A percentile compares a stretch with the other conserved stretches of the same genome.
Evolutionary conservation across 768 basidiomycete species (phyloP).

Genomic region (Kwoniella heveanensis): DNA sequence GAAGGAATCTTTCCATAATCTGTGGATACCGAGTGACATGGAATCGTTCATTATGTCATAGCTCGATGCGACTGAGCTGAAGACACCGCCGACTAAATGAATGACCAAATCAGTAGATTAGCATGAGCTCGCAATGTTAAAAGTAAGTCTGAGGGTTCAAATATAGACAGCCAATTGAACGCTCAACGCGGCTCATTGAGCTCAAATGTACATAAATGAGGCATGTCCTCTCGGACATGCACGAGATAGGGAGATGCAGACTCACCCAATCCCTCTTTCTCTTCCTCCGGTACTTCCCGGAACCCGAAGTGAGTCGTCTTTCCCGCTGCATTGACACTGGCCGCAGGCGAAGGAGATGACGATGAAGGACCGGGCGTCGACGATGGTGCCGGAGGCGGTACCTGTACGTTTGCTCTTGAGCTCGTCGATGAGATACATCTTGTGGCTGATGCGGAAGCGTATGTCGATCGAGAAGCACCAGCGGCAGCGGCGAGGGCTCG

Average conservation of each 20-base stretch:
- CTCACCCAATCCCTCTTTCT: constrained; percentile 74
- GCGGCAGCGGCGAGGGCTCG: not conserved
- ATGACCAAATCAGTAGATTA: not conserved
- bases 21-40: constrained; percentile 93
- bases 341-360: not conserved
- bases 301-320: constrained; percentile 83
- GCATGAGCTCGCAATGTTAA: too few relatives aligned
- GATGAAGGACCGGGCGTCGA: not conserved
- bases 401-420: not conserved
- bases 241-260: too few relatives aligned
- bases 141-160: too few relatives aligned
- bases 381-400: not conserved
- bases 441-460: not conserved
- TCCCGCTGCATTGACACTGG: constrained; percentile 9
- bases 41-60: constrained; percentile 99
- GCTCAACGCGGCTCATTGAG: too few relatives aligned
- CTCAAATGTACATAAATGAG: too few relatives aligned
- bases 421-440: constrained; percentile 14
- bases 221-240: too few relatives aligned
- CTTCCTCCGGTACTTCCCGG: constrained; percentile 77
- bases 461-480: not conserved
- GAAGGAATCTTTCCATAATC: constrained; percentile 94
- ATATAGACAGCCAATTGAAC: too few relatives aligned
- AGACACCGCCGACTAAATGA: constrained; percentile 76
- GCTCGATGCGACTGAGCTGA: constrained; percentile 89